Evolutionary conservation across 352 stramenopile genomes (phyloP).

Genomic region (Phytopythium mirpurense): DNA sequence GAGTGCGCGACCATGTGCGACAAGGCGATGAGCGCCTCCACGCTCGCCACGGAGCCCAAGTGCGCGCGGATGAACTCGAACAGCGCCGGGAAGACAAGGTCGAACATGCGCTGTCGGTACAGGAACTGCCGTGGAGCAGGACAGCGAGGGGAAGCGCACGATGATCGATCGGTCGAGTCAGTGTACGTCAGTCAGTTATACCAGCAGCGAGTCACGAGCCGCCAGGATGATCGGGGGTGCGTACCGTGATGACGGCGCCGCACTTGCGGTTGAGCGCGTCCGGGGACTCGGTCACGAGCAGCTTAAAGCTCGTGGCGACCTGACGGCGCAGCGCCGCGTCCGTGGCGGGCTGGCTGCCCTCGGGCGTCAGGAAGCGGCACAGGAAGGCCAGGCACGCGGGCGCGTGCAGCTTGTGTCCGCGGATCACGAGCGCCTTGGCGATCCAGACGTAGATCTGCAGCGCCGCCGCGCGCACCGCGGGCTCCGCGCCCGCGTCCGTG

Average conservation of each 20-base stretch:
- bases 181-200: too few relatives aligned
- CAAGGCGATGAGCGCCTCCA: conserved; percentile 69
- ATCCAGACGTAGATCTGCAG: conserved; percentile 86
- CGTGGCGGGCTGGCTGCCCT: conserved; percentile 10
- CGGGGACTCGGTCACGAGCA: conserved; percentile 71
- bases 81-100: conserved; percentile 66
- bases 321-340: conserved; percentile 47
- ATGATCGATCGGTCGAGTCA: too few relatives aligned
- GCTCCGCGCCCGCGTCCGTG: conserved; percentile 25
- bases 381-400: conserved; percentile 65
- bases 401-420: conserved; percentile 65
- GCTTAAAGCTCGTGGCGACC: conserved; percentile 75
- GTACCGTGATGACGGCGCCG: conserved; percentile 74
- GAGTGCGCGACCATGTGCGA: conserved; percentile 80
- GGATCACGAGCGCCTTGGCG: conserved; percentile 76
- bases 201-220: neutral
- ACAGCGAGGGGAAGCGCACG: too few relatives aligned
- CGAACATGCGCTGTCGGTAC: conserved; percentile 77
- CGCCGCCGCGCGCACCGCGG: conserved; percentile 46
- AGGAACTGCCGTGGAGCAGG: conserved; percentile 39
- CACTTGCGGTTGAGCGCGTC: conserved; percentile 85
- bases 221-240: too few relatives aligned
- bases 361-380: conserved; percentile 53
- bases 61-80: conserved; percentile 57
- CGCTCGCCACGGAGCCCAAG: conserved; percentile 27